Percentiles rank a stretch among this genome's conserved stretches.
These are phyloP conservation scores for Peterozyma toletana DNA, from an alignment of 805 yeast genomes.

Conservation along the genomic window DNA sequence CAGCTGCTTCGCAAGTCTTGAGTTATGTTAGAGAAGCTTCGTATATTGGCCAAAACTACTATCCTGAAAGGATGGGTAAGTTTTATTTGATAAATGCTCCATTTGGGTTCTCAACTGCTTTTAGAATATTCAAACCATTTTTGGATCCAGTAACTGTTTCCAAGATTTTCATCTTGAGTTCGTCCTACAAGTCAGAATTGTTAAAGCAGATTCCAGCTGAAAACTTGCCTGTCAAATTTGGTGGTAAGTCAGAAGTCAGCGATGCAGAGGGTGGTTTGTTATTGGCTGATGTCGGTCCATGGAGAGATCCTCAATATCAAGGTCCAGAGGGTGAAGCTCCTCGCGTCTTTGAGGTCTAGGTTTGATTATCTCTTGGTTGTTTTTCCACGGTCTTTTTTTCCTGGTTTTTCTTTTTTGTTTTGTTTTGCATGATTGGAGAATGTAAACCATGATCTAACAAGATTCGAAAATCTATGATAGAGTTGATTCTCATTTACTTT, in stretches of 20 bases:
- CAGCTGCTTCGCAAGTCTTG: slow-evolving; percentile 78
- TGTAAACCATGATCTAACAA: slow-evolving; percentile 11
- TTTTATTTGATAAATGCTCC: slow-evolving; percentile 95
- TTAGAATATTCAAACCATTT: slow-evolving; percentile 85
- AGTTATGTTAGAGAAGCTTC: slow-evolving; percentile 91
- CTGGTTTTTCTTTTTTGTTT: too few relatives aligned
- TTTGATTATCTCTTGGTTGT: too few relatives aligned
- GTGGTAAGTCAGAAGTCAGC: slow-evolving; percentile 66
- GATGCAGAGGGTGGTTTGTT: slow-evolving; percentile 75
- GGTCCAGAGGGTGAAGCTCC: slow-evolving; percentile 98
- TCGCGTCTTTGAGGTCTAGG: slow-evolving; percentile 27
- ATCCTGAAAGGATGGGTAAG: slow-evolving; percentile 99
- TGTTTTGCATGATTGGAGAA: slow-evolving; percentile 10
- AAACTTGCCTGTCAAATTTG: slow-evolving; percentile 86
- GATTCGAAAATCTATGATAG: slow-evolving; percentile 1
- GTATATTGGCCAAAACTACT: slow-evolving; percentile 89
- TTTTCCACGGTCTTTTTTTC: too few relatives aligned
- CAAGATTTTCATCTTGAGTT: slow-evolving; percentile 83
- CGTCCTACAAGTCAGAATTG: slow-evolving; percentile 72
- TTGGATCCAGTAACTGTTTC: slow-evolving; percentile 96
- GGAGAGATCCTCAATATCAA: slow-evolving; percentile 85
- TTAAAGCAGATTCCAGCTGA: slow-evolving; percentile 89
- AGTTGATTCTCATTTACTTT: slow-evolving; percentile 9
- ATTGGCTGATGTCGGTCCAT: slow-evolving; percentile 90
- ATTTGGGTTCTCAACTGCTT: slow-evolving; percentile 93